Base-by-base conservation (phyloP, 139 green algal genomes). In the Edaphochlamys debaryana region DNA sequence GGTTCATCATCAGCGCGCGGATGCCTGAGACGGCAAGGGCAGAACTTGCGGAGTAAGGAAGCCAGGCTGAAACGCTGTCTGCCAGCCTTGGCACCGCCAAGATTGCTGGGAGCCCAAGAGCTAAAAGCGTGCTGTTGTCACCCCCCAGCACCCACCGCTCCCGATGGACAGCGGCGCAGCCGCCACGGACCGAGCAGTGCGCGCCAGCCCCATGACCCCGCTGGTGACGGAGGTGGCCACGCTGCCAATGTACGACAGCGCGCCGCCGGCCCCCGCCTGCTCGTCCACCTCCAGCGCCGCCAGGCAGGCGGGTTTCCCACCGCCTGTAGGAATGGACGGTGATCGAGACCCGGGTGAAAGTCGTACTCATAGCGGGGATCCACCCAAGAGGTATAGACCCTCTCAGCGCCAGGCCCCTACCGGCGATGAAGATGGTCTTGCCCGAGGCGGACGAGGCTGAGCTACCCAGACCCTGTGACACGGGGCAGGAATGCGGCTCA, bases 211-310 rank as follows among this genome's bases (percentile, higher is more conserved):
- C 38, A 83, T n/a, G 2, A 85, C 79, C 1, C 64, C 69, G 67
- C 52, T 73, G 36, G n/a, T n/a, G 2, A 85, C 79, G 1, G 54
- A 62, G 67, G 41, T 73, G 64, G 75, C 75, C 17, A 71, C 75
- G 41, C 37, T 71, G 60, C 29, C 63, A 29, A 81, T 81, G 56
- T 72, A 72, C 75, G 75, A 81, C 56, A 81, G 41, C 15, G 60
- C 60, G 60, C 63, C 41, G 76, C 86, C 89, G 0, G 54, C 69
- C 17, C 37, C 45, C 5, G 75, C 37, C 9, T 77, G 50, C 76
- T 93, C 90, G 36, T 93, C 83, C 6, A 68, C 89, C 37, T 91
- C 79, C 19, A 91, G 85, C 3, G 77, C 74, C 17, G 79, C 86
- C n/a, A 93, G 82, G 22, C 48, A 85, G 22, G 63, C 42, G 32